Evolutionary conservation across 2,329 filamentous ascomycete species (phyloP).

Genomic region (Torrubiella hemipterigena): DNA sequence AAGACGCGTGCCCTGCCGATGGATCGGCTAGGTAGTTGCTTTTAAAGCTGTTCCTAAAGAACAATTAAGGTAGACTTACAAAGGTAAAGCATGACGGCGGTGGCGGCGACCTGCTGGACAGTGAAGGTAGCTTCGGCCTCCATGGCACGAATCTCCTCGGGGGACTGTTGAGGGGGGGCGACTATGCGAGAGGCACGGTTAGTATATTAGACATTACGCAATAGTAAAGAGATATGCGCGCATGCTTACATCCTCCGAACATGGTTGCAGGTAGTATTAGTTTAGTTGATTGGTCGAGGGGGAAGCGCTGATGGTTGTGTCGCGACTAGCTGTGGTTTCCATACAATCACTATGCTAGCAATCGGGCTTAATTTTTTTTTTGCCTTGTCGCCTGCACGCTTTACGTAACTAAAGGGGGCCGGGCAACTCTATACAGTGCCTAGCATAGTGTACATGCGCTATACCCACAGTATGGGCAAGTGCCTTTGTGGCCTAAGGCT

Average conservation of each 20-base stretch:
- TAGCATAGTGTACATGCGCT: no score
- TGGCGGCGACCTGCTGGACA: conserved; percentile 54
- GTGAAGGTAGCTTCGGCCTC: conserved; percentile 57
- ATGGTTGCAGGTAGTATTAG: no score
- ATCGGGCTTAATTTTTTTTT: conserved; percentile 1
- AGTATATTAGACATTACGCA: conserved; percentile 3
- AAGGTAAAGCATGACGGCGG: conserved; percentile 60
- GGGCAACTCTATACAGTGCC: no score
- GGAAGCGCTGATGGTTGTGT: conserved; percentile 1
- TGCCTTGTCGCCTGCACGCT: neutral
- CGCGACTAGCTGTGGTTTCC: no score
- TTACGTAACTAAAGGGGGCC: no score
- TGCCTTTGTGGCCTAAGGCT: no score
- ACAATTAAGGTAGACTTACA: conserved; percentile 41
- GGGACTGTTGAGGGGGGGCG: conserved; percentile 55
- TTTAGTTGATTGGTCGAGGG: conserved; percentile 2
- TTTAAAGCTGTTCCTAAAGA: neutral
- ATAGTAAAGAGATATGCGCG: conserved; percentile 1
- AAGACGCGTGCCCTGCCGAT: no score
- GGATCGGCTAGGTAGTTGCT: no score
- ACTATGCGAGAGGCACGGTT: conserved; percentile 26
- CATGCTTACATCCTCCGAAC: conserved; percentile 28
- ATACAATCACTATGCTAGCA: no score
- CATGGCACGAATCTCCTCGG: conserved; percentile 57
- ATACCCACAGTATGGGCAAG: no score